These are phyloP conservation scores for Grosmannia penicillata DNA, from an alignment of 2,329 filamentous ascomycete genomes.

Conservation along the genomic window DNA sequence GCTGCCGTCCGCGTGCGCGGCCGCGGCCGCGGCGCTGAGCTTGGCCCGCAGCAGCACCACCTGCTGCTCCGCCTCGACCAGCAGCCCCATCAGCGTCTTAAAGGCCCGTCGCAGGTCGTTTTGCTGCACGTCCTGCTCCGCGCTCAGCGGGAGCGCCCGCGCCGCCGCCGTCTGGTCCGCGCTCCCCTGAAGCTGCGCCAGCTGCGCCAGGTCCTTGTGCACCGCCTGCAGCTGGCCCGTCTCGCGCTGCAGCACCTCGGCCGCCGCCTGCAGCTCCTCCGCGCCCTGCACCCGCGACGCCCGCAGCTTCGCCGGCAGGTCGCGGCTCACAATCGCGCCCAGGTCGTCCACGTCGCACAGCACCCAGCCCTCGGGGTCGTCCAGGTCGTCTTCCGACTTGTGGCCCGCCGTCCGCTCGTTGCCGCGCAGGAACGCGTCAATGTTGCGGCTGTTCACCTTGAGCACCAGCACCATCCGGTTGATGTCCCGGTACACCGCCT, in stretches of 20 bases:
- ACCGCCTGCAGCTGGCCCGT: conserved; percentile 58
- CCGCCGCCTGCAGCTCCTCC: conserved; percentile 50
- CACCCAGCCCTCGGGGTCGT: conserved; percentile 53
- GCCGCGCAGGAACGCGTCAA: conserved; percentile 51
- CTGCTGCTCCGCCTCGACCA: conserved; percentile 67
- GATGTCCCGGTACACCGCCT: conserved; percentile 62
- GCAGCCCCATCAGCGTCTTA: conserved; percentile 54
- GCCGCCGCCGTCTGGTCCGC: conserved; percentile 49
- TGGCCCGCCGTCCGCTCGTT: conserved; percentile 41
- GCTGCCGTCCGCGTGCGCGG: conserved; percentile 25
- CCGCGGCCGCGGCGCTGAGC: conserved; percentile 44
- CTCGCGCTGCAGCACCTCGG: conserved; percentile 55
- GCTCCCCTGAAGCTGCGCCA: conserved; percentile 52
- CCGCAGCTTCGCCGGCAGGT: conserved; percentile 51
- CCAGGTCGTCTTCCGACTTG: conserved; percentile 48
- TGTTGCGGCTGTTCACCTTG: conserved; percentile 63
- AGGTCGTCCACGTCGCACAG: conserved; percentile 64
- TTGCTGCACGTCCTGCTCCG: conserved; percentile 73
- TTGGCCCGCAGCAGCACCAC: conserved; percentile 67
- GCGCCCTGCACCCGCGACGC: conserved; percentile 54
- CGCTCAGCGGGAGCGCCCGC: conserved; percentile 59
- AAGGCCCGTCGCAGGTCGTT: conserved; percentile 68
- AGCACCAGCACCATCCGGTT: conserved; percentile 92
- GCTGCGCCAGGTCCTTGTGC: conserved; percentile 62
- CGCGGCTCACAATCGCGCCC: conserved; percentile 43